Conservation (phyloP, 1,139 yeast genomes). For the Geotrichum bryndzae region DNA sequence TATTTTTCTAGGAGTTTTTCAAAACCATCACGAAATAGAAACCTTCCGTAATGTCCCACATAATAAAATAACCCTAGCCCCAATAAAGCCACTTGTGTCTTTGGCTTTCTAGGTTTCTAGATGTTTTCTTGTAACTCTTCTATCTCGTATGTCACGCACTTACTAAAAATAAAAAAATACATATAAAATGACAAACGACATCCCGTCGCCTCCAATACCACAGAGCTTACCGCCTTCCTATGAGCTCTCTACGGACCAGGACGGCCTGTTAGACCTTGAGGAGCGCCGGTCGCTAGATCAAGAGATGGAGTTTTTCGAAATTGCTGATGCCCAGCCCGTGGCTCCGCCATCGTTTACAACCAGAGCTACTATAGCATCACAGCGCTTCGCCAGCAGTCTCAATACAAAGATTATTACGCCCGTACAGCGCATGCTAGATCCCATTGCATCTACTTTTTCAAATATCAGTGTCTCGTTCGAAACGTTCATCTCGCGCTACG, state of each 20-base stretch:
- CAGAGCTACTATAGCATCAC: conserved; percentile 27
- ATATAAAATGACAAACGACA: background rate
- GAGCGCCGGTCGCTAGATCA: conserved; percentile 19
- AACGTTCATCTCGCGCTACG: conserved; percentile 52
- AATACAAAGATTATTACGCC: conserved; percentile 47
- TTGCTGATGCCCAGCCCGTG: conserved; percentile 16
- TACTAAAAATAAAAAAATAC: background rate
- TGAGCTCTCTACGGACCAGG: conserved; percentile 4
- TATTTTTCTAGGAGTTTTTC: conserved; percentile 5
- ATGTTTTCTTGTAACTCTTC: background rate
- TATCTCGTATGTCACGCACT: background rate
- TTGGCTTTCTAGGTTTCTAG: background rate
- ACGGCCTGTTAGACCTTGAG: background rate
- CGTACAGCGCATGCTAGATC: conserved; percentile 52
- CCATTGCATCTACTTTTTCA: conserved; percentile 56
- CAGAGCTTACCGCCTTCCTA: conserved; percentile 6
- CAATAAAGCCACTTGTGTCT: background rate
- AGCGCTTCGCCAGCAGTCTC: conserved; percentile 35
- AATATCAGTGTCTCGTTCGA: conserved; percentile 48
- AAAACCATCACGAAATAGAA: conserved; percentile 4
- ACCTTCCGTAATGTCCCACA: background rate
- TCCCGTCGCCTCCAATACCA: background rate
- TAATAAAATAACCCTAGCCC: background rate
- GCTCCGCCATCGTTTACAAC: conserved; percentile 21
- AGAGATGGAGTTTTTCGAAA: conserved; percentile 42